Percentiles rank a stretch among this genome's conserved stretches.
These are phyloP conservation scores for Roridomyces roridus DNA, from an alignment of 768 basidiomycete genomes.

Conservation along the genomic window DNA sequence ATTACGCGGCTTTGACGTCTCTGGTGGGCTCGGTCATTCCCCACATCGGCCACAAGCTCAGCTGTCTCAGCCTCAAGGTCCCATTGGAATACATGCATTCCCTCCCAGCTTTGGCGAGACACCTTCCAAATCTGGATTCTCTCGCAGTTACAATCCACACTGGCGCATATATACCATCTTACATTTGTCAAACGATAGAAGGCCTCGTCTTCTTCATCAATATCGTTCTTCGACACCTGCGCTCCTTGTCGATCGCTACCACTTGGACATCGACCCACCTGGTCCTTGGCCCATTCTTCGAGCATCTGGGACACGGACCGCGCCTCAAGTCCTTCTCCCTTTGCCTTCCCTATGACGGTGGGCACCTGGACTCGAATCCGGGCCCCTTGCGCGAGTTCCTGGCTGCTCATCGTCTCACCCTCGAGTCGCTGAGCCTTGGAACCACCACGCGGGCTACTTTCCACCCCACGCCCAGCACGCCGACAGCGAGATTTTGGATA, in stretches of 20 bases:
- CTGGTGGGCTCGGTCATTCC: constrained; percentile 44
- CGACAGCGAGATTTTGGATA: constrained; percentile 47
- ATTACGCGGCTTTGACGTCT: constrained; percentile 42
- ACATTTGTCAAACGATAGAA: constrained; percentile 45
- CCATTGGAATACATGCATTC: constrained; percentile 43
- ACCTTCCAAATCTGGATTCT: constrained; percentile 40
- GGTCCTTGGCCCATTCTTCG: constrained; percentile 45
- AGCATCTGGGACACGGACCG: constrained; percentile 44
- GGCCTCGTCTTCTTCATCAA: constrained; percentile 53
- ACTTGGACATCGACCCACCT: constrained; percentile 43
- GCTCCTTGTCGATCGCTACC: constrained; percentile 42
- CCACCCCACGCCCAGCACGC: constrained; percentile 26
- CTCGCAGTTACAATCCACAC: constrained; percentile 46
- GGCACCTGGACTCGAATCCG: constrained; percentile 44
- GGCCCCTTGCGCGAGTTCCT: constrained; percentile 41
- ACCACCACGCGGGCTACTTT: constrained; percentile 39
- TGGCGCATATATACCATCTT: constrained; percentile 26
- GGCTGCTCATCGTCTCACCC: constrained; percentile 36
- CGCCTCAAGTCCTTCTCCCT: constrained; percentile 43
- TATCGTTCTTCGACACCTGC: constrained; percentile 45
- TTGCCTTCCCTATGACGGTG: constrained; percentile 52
- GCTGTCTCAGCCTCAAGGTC: constrained; percentile 43
- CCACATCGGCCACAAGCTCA: constrained; percentile 37
- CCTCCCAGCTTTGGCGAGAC: constrained; percentile 33
- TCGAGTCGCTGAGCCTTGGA: constrained; percentile 43